A percentile compares a stretch with the other conserved stretches of the same genome.
phyloP scores from a whole-genome alignment of 495 filamentous ascomycete genomes.

The Sabuloglossum arenarium region DNA sequence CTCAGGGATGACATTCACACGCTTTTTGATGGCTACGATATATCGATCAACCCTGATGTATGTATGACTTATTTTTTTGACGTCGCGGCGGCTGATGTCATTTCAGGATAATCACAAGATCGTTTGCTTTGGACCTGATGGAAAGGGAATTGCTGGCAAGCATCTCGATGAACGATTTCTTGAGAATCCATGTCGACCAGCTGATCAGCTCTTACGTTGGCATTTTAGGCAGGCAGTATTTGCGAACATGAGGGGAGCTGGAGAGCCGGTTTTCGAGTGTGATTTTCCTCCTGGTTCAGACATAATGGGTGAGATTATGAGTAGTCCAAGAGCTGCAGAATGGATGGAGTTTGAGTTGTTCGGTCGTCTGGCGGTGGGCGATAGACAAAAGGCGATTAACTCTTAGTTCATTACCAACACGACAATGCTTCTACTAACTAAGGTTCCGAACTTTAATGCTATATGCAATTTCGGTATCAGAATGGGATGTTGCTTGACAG shows the following conservation, averaged over 20 bases:
- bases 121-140: constrained; percentile 1
- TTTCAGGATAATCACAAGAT: constrained; percentile 8
- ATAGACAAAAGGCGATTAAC: background rate
- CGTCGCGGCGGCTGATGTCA: background rate
- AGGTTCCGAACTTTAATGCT: background rate
- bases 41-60: constrained; percentile 10
- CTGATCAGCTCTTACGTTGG: constrained; percentile 7
- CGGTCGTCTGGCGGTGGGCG: background rate
- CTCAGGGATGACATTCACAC: constrained; percentile 13
- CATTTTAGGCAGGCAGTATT: constrained; percentile 7
- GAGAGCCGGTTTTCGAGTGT: constrained; percentile 6
- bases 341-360: constrained; percentile 7
- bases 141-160: constrained; percentile 4
- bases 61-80: background rate
- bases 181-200: constrained; percentile 14
- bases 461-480: no score
- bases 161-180: constrained; percentile 8
- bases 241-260: constrained; percentile 8
- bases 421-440: background rate
- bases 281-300: constrained; percentile 6
- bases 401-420: background rate
- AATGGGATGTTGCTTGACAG: no score
- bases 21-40: constrained; percentile 15
- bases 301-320: constrained; percentile 4
- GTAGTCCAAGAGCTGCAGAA: constrained; percentile 4